Evolutionary conservation across 306 rosid genomes (phyloP), one percentile per base, ranked within the genome.

Genomic region (Sindora glabra): DNA sequence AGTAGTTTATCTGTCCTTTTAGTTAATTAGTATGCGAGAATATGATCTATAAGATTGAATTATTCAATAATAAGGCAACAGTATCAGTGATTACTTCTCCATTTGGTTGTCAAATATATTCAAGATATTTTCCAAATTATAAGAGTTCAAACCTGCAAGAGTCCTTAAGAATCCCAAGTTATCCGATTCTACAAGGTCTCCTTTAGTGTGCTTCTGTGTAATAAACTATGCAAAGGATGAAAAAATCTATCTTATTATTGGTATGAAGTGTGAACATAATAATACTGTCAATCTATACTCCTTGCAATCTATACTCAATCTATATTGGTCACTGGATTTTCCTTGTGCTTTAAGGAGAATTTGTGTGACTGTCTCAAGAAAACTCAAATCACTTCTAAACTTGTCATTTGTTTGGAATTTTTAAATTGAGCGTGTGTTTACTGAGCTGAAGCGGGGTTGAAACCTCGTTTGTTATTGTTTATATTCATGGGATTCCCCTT

Each of bases 401-500:
- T n/a, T n/a, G n/a, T n/a, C n/a, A n/a, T n/a, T n/a, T n/a, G n/a
- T n/a, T n/a, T n/a, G n/a, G n/a, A n/a, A n/a, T n/a, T n/a, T n/a
- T n/a, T n/a, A n/a, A 26, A n/a, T 14, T 40, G 49, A 24, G 16
- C 15, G 0, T 1, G 10, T 19, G 48, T 27, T 46, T 39, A 15
- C 22, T 10, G 27, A 32, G 30, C 51, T 32, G 32, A 51, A 23
- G 10, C 3, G 27, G 16, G 29, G 36, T 36, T 9, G 42, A 32
- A 36, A 29, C 50, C 40, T 51, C 44, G 6, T 36, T 46, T 41
- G 69, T 67, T 19, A 59, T 30, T 46, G 58, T 70, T 34, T 58
- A 47, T 74, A 33, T 56, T 62, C 37, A 59, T 33, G 57, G 59
- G 62, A 41, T 23, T 70, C 16, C 22, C 56, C 49, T 78, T 27